phyloP scores from a whole-genome alignment of 1,284 basidiomycete species.

The Austropuccinia psidii region DNA sequence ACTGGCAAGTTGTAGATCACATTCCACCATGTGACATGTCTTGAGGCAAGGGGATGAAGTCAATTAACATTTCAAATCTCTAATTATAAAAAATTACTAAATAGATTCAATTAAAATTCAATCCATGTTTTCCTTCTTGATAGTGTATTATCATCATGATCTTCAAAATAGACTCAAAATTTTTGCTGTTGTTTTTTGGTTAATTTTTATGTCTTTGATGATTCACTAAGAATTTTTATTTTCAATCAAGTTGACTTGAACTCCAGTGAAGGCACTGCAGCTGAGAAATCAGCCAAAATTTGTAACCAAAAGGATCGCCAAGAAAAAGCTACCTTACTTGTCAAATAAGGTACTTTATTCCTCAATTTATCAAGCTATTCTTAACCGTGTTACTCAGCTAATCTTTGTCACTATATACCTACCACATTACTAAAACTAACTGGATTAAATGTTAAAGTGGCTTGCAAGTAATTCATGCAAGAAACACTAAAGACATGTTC shows the following conservation, averaged over 20 bases:
- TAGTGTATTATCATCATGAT: constrained; percentile 30
- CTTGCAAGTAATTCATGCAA: constrained; percentile 1
- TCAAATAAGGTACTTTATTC: not conserved
- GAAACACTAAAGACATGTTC: not conserved
- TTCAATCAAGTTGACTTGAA: no score
- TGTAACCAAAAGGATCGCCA: not conserved
- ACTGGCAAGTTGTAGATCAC: no score
- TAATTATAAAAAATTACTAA: not conserved
- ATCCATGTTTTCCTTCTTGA: not conserved
- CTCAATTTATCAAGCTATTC: not conserved
- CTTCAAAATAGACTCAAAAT: constrained; percentile 34
- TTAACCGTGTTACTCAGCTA: not conserved
- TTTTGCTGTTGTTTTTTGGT: not conserved
- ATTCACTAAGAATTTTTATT: no score
- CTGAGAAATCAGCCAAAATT: not conserved
- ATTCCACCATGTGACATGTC: no score
- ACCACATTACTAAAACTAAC: not conserved
- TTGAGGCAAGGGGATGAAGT: constrained; percentile 34
- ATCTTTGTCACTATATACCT: not conserved
- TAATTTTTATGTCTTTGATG: constrained; percentile 9
- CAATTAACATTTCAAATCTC: not conserved
- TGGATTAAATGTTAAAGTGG: not conserved
- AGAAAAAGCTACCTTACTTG: not conserved
- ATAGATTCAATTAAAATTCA: not conserved
- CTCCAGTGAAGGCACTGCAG: not conserved